phyloP scores from a whole-genome alignment of 2,329 filamentous ascomycete genomes.

The Epichloe sibirici region DNA sequence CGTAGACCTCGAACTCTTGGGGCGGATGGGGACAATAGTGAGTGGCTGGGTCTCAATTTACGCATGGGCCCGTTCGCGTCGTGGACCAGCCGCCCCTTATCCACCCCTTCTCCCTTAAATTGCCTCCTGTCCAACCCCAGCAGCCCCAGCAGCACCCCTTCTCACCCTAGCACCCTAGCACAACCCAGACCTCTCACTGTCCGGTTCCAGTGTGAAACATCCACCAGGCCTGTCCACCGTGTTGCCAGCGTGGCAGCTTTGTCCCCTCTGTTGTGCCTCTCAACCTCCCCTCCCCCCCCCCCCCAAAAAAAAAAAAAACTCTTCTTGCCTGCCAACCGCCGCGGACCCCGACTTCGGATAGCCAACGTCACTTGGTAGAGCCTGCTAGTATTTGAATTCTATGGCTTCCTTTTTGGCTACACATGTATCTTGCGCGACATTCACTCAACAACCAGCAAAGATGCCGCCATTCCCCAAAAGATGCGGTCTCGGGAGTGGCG shows the following conservation, averaged over 20 bases:
- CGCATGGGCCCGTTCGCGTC: conserved; percentile 7
- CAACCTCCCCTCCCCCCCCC: too few species aligned
- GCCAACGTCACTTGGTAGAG: too few species aligned
- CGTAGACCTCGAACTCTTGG: not conserved
- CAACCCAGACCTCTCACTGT: conserved; percentile 1
- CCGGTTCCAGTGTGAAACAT: conserved; percentile 10
- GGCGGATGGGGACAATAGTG: not conserved
- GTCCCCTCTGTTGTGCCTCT: not conserved
- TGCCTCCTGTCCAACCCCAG: conserved; percentile 12
- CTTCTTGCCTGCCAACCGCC: not conserved
- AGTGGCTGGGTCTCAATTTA: conserved; percentile 9
- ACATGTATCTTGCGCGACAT: too few species aligned
- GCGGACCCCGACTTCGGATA: too few species aligned
- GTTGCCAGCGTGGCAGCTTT: not conserved
- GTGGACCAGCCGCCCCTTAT: conserved; percentile 5
- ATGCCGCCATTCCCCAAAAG: not conserved
- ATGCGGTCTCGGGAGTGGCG: conserved; percentile 2
- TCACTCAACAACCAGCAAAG: too few species aligned
- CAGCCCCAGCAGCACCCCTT: conserved; percentile 8
- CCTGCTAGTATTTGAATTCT: too few species aligned
- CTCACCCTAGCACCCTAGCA: conserved; percentile 12
- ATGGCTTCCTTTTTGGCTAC: too few species aligned
- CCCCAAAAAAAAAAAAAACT: not conserved
- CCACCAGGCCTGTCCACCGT: not conserved
- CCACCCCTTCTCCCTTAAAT: conserved; percentile 13